Conservation (phyloP, 257 asterid species). For the Solanum neorickii region DNA sequence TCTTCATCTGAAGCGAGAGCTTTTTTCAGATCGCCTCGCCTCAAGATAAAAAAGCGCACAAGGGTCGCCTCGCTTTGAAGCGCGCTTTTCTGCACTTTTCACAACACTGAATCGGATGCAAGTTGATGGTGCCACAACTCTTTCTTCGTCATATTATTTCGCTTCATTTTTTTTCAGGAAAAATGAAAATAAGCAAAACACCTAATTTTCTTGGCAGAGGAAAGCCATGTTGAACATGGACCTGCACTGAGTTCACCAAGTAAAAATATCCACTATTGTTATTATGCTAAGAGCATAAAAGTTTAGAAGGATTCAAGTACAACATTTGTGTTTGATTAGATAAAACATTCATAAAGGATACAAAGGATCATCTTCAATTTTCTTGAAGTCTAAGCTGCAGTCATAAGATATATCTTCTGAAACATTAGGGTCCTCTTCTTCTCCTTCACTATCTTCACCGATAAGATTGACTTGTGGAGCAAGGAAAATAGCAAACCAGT, state of each 20-base stretch:
- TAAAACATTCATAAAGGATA: constrained; percentile 33
- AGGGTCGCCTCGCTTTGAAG: too few relatives aligned
- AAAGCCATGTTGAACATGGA: background rate
- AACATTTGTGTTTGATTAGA: background rate
- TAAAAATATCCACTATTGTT: background rate
- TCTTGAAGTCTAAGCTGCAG: constrained; percentile 1
- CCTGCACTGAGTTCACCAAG: background rate
- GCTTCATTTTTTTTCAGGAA: background rate
- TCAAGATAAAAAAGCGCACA: too few relatives aligned
- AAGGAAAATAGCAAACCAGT: background rate
- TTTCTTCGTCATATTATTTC: background rate
- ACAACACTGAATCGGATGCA: background rate
- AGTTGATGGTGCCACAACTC: background rate
- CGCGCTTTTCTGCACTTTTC: too few relatives aligned
- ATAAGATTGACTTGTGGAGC: background rate
- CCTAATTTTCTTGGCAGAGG: background rate
- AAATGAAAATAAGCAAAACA: background rate
- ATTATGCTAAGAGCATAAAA: background rate
- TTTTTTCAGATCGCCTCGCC: too few relatives aligned
- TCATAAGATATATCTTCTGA: constrained; percentile 23
- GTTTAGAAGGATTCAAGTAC: background rate
- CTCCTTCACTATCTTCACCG: constrained; percentile 50
- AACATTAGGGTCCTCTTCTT: constrained; percentile 18
- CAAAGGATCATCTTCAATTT: constrained; percentile 47
- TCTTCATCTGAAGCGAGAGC: too few relatives aligned